Evolutionary conservation across 2,329 filamentous ascomycete species (phyloP).

Genomic region (Neofusicoccum cordaticola): DNA sequence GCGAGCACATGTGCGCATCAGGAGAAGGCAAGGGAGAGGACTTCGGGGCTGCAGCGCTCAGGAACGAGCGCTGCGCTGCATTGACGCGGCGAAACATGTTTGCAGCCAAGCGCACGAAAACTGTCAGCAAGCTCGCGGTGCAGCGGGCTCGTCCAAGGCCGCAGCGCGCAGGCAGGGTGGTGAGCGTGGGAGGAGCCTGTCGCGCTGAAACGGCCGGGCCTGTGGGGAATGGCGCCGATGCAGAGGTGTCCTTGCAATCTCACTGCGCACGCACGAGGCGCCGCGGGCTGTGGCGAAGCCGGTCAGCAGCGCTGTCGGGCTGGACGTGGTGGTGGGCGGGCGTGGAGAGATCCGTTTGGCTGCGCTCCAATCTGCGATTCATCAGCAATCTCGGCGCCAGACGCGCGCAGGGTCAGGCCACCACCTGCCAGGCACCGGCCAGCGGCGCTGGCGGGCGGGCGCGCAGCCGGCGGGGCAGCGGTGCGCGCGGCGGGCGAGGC

Average conservation of each 20-base stretch:
- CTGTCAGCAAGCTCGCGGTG: not conserved
- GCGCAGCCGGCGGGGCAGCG: not conserved
- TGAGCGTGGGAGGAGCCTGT: constrained; percentile 11
- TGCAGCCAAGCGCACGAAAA: not conserved
- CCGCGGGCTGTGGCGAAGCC: constrained; percentile 11
- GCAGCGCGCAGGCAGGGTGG: not conserved
- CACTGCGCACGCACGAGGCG: constrained; percentile 10
- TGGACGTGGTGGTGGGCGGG: not conserved
- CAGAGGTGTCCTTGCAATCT: constrained; percentile 12
- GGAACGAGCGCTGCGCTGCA: not conserved
- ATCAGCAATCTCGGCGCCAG: constrained; percentile 9
- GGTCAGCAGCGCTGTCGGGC: not conserved
- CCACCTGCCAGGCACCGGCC: constrained; percentile 3
- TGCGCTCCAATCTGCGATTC: constrained; percentile 8
- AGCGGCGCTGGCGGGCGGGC: not conserved
- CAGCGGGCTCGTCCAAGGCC: not conserved
- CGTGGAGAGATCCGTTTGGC: constrained; percentile 10
- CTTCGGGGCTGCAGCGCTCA: not conserved
- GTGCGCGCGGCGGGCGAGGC: not conserved
- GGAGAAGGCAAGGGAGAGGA: constrained; percentile 7
- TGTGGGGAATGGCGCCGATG: not conserved
- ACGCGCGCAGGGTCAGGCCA: constrained; percentile 7
- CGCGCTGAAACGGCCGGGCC: constrained; percentile 8
- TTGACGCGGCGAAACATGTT: constrained; percentile 8
- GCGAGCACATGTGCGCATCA: not conserved